Conservation (phyloP, 768 basidiomycete genomes). For the Collybiopsis luxurians region DNA sequence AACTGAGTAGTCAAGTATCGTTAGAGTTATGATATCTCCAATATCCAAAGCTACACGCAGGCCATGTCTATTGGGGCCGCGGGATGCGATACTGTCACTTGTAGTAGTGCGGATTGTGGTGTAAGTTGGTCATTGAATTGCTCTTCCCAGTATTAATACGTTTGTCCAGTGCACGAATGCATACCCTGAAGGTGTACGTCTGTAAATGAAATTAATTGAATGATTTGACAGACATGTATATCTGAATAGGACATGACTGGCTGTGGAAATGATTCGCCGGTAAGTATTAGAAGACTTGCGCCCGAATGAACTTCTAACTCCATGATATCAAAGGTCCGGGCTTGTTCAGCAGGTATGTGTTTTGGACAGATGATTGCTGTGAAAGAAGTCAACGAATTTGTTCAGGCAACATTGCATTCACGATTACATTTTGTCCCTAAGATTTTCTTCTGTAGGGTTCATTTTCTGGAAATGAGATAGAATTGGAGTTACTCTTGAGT, state of each 20-base stretch:
- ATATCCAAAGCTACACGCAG: constrained; percentile 41
- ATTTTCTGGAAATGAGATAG: neutral
- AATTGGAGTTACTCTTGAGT: too few species aligned
- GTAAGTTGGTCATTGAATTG: constrained; percentile 1
- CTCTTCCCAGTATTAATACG: neutral
- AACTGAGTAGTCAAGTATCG: constrained; percentile 8
- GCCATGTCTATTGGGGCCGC: constrained; percentile 30
- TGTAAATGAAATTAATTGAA: too few species aligned
- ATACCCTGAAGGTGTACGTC: constrained; percentile 8
- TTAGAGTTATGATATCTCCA: constrained; percentile 42
- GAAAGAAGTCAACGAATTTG: neutral
- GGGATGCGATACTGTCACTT: constrained; percentile 37
- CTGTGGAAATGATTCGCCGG: constrained; percentile 37
- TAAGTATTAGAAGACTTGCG: too few species aligned
- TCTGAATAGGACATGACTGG: constrained; percentile 29
- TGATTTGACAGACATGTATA: neutral
- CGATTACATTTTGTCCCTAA: constrained; percentile 4
- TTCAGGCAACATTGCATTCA: neutral
- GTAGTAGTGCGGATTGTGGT: constrained; percentile 34
- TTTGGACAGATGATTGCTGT: neutral
- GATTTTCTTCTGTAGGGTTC: neutral
- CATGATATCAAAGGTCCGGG: constrained; percentile 2
- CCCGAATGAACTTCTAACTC: too few species aligned
- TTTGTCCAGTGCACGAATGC: constrained; percentile 4
- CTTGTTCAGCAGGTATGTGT: neutral